A percentile compares a stretch with the other conserved stretches of the same genome.
Evolutionary conservation across 306 rosid species (phyloP).

Genomic region (Astragalus glycyphyllos): DNA sequence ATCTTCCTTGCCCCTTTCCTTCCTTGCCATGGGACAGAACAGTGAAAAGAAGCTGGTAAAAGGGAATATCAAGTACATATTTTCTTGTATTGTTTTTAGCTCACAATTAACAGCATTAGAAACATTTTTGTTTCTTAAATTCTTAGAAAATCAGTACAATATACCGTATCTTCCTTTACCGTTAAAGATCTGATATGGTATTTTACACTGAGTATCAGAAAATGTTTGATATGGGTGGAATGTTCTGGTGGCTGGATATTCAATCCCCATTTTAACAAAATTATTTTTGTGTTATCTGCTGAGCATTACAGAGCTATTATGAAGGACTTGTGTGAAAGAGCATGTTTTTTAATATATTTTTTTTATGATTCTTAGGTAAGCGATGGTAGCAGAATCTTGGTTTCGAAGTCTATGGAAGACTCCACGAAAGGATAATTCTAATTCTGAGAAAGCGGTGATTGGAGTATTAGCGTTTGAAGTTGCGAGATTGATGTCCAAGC

Average conservation of each 20-base stretch:
- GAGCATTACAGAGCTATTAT: constrained; percentile 49
- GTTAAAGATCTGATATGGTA: constrained; percentile 10
- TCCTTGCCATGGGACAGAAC: neutral
- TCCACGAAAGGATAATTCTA: constrained; percentile 65
- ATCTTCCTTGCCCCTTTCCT: neutral
- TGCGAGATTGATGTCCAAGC: constrained; percentile 94
- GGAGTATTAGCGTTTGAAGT: constrained; percentile 96
- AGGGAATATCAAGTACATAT: neutral
- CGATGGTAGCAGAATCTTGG: constrained; percentile 88
- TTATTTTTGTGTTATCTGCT: constrained; percentile 37
- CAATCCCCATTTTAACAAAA: constrained; percentile 10
- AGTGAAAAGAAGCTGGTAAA: neutral
- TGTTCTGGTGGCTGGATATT: constrained; percentile 23
- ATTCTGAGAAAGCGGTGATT: constrained; percentile 62
- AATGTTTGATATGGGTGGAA: constrained; percentile 26
- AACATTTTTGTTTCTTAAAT: constrained; percentile 4
- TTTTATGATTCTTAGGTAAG: constrained; percentile 45
- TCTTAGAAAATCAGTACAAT: neutral
- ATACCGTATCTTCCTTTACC: neutral
- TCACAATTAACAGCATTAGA: neutral
- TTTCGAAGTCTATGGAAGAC: constrained; percentile 85
- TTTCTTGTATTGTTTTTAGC: constrained; percentile 25
- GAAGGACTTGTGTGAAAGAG: constrained; percentile 48
- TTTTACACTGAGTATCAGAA: constrained; percentile 12
- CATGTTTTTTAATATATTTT: no score